Conservation (phyloP, 148 eudicot genomes). For the Persicaria tinctoria region DNA sequence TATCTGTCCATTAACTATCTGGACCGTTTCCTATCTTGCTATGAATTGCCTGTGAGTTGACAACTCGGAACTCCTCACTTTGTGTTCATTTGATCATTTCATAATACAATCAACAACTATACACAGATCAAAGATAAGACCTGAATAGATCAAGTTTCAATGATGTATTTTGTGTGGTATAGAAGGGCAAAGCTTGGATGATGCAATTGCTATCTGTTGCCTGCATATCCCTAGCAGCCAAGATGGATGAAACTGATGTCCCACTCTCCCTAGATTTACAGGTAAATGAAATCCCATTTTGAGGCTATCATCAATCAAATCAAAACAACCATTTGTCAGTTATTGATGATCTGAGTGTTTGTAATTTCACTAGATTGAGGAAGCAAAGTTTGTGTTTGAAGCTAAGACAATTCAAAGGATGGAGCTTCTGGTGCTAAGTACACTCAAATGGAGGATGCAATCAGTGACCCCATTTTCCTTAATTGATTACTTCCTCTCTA, state of each 20-base stretch:
- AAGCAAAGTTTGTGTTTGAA: slow-evolving; percentile 49
- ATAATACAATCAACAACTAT: background rate
- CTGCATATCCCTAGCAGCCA: slow-evolving; percentile 66
- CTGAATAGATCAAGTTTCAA: background rate
- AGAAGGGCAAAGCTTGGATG: slow-evolving; percentile 63
- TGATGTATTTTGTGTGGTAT: background rate
- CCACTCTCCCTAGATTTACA: slow-evolving; percentile 65
- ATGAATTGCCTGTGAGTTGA: slow-evolving; percentile 57
- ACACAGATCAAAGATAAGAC: too few species aligned
- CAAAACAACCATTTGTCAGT: background rate
- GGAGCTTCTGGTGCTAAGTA: slow-evolving; percentile 74
- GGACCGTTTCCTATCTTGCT: slow-evolving; percentile 67
- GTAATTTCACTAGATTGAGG: slow-evolving; percentile 37
- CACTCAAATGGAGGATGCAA: slow-evolving; percentile 87
- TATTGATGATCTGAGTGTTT: background rate
- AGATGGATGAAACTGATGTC: slow-evolving; percentile 65
- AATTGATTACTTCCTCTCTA: slow-evolving; percentile 48
- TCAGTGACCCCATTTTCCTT: slow-evolving; percentile 76
- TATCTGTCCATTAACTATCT: slow-evolving; percentile 62
- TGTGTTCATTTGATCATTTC: too few species aligned
- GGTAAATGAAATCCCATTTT: slow-evolving; percentile 22
- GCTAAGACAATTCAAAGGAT: slow-evolving; percentile 62
- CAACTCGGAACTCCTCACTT: too few species aligned
- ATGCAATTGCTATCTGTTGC: slow-evolving; percentile 71
- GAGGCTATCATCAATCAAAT: too few species aligned